Evolutionary conservation across 768 basidiomycete genomes (phyloP).

Genomic region (Strobilomyces confusus): DNA sequence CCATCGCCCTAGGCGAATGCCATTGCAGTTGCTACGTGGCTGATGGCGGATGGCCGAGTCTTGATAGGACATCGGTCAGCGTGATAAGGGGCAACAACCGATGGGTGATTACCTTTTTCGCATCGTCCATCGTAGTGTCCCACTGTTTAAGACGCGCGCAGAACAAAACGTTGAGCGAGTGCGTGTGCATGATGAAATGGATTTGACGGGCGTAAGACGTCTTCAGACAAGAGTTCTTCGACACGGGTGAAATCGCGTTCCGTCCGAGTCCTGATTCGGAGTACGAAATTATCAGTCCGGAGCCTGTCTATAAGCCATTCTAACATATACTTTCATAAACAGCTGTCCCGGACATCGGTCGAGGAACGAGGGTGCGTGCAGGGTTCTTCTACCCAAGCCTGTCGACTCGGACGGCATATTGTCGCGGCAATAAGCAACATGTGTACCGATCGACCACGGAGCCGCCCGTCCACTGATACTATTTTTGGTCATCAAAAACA

Average conservation of each 20-base stretch:
- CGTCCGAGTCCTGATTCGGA: too few relatives aligned
- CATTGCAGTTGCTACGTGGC: slow-evolving; percentile 9
- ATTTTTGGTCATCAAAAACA: too few relatives aligned
- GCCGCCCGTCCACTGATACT: neutral
- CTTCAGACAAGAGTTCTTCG: slow-evolving; percentile 1
- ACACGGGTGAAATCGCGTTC: neutral
- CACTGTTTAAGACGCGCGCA: neutral
- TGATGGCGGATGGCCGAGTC: slow-evolving; percentile 4
- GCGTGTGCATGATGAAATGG: neutral
- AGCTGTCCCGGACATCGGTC: too few relatives aligned
- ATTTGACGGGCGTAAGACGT: neutral
- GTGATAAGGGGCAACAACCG: too few relatives aligned
- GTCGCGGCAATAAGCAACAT: neutral
- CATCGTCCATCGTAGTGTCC: slow-evolving; percentile 2
- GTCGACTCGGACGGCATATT: neutral
- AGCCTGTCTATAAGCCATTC: too few relatives aligned
- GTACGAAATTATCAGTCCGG: too few relatives aligned
- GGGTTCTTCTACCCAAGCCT: too few relatives aligned
- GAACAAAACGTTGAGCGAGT: slow-evolving; percentile 1
- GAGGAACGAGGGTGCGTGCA: too few relatives aligned
- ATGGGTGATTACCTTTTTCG: neutral
- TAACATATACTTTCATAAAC: too few relatives aligned
- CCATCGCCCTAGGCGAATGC: neutral
- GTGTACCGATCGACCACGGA: neutral
- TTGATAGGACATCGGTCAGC: slow-evolving; percentile 3